A percentile compares a stretch with the other conserved stretches of the same genome.
Conservation (phyloP, 768 basidiomycete genomes). For the Tulasnella sp. region DNA sequence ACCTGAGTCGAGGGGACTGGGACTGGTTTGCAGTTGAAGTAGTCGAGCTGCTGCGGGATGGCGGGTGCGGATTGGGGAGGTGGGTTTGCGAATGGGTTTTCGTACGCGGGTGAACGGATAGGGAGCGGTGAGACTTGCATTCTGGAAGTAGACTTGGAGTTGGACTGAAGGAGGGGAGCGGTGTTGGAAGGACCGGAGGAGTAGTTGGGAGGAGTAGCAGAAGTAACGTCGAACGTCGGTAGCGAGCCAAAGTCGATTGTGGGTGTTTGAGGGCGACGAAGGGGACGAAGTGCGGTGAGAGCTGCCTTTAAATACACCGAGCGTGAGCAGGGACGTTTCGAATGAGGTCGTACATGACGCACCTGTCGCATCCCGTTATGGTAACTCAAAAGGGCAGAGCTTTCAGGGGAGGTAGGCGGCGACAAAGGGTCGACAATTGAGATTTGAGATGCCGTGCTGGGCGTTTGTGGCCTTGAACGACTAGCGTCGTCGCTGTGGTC, state of each 20-base stretch:
- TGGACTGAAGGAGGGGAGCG: background rate
- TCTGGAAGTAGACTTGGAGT: background rate
- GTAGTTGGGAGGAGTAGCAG: background rate
- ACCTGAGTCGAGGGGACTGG: background rate
- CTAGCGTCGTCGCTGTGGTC: background rate
- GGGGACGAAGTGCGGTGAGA: background rate
- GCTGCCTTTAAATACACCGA: no score
- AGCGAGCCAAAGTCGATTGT: background rate
- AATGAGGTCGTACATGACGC: no score
- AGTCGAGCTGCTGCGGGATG: background rate
- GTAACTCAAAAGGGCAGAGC: background rate
- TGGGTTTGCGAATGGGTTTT: background rate
- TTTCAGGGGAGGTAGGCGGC: background rate
- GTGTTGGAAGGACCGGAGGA: background rate
- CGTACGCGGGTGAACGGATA: background rate
- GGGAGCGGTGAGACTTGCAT: background rate
- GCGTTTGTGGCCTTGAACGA: background rate
- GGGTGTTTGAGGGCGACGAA: background rate
- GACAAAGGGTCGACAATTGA: background rate
- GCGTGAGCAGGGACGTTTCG: no score
- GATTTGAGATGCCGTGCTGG: background rate
- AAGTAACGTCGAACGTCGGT: background rate
- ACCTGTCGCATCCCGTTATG: background rate
- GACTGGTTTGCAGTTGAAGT: slow-evolving; percentile 2
- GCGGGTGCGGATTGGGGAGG: background rate